A percentile compares a stretch with the other conserved stretches of the same genome.
Evolutionary conservation across 371 early-diverging fungal genomes (phyloP).

Genomic region (Rhizopus sp.): DNA sequence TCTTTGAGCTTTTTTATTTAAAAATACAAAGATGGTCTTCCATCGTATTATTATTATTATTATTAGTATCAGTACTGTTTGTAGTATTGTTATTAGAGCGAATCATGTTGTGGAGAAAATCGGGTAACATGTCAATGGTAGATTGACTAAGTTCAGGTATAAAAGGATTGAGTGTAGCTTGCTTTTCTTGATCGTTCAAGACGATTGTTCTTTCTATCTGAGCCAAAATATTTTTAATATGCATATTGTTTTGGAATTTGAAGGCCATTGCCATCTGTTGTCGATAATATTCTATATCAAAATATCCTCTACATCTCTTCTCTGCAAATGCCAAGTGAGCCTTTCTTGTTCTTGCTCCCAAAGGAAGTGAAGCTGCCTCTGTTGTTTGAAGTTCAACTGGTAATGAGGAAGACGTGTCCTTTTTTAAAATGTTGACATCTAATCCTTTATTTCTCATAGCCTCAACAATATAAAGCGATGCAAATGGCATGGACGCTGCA

Average conservation of each 20-base stretch:
- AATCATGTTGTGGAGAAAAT: not conserved
- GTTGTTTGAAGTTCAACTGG: conserved; percentile 3
- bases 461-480: not conserved
- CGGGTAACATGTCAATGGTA: not conserved
- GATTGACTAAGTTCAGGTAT: not conserved
- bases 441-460: conserved; percentile 3
- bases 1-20: too few species aligned
- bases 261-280: not conserved
- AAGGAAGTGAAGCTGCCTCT: not conserved
- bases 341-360: conserved; percentile 3
- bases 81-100: not conserved
- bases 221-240: not conserved
- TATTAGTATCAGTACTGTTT: too few species aligned
- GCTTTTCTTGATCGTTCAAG: not conserved
- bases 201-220: not conserved
- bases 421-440: not conserved
- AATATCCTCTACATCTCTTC: not conserved
- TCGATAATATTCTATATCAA: not conserved
- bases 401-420: not conserved
- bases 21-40: too few species aligned
- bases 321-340: conserved; percentile 1
- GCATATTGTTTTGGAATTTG: not conserved
- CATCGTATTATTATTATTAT: too few species aligned
- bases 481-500: not conserved
- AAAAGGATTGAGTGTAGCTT: conserved; percentile 1